phyloP scores from a whole-genome alignment of 2,329 filamentous ascomycete genomes.

The Massarina eburnea region DNA sequence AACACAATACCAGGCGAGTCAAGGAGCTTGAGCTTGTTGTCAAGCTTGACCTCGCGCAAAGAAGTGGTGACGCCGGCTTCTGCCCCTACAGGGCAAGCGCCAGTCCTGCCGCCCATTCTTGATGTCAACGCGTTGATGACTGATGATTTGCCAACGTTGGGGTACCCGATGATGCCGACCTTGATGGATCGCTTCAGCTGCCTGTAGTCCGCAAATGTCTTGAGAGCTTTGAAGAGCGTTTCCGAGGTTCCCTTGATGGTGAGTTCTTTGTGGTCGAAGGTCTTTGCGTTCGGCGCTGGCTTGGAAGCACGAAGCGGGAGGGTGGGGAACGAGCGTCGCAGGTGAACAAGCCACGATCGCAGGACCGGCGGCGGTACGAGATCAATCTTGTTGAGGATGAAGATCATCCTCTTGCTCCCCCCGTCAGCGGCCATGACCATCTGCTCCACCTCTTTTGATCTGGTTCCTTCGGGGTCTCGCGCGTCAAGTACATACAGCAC shows the following conservation, averaged over 20 bases:
- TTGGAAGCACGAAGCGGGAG: conserved; percentile 83
- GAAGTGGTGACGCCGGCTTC: conserved; percentile 91
- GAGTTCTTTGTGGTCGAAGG: conserved; percentile 88
- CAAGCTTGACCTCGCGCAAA: conserved; percentile 87
- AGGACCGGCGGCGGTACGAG: conserved; percentile 80
- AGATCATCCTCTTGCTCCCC: conserved; percentile 83
- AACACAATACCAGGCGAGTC: conserved; percentile 96
- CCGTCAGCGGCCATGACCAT: conserved; percentile 85
- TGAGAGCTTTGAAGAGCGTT: conserved; percentile 83
- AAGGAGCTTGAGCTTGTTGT: conserved; percentile 89
- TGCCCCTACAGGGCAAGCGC: conserved; percentile 82
- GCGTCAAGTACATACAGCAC: conserved; percentile 92
- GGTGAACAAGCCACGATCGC: conserved; percentile 79
- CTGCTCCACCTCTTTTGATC: conserved; percentile 87
- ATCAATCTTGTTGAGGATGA: conserved; percentile 95
- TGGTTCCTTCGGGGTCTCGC: conserved; percentile 84
- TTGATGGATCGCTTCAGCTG: conserved; percentile 87
- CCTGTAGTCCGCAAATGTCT: conserved; percentile 80
- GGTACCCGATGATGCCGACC: conserved; percentile 92
- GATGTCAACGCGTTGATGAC: conserved; percentile 91
- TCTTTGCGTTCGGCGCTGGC: conserved; percentile 80
- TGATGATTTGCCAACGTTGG: conserved; percentile 94
- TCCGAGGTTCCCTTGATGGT: conserved; percentile 84
- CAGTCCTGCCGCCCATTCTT: conserved; percentile 68
- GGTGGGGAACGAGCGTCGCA: conserved; percentile 88